A percentile compares a stretch with the other conserved stretches of the same genome.
Conservation (phyloP, 306 rosid species). For the Rubus idaeus region DNA sequence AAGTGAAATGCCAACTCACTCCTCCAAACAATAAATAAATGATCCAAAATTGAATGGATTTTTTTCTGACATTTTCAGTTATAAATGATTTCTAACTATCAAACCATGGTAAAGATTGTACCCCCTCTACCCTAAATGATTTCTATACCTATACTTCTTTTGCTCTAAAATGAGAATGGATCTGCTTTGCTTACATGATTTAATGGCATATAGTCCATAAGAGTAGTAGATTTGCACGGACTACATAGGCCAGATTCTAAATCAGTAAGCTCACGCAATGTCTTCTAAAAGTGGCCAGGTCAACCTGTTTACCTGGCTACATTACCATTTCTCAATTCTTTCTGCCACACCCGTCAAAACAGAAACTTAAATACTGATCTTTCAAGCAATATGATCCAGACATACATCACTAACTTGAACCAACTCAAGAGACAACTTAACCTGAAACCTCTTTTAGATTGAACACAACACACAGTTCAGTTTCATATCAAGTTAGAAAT, state of each 20-base stretch:
- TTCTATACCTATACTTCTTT: not conserved
- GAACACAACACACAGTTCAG: not conserved
- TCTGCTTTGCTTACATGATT: not conserved
- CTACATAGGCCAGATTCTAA: not conserved
- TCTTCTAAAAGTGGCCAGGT: not conserved
- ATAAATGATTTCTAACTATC: not conserved
- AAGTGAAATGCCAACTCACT: not conserved
- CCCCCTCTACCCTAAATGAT: not conserved
- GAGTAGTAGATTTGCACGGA: not conserved
- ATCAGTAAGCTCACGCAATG: not conserved
- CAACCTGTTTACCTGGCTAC: not conserved
- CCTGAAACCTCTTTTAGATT: not conserved
- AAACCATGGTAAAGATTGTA: not conserved
- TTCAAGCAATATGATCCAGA: not conserved
- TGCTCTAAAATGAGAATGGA: not conserved
- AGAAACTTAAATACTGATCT: not conserved
- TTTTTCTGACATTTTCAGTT: not conserved
- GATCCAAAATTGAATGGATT: not conserved
- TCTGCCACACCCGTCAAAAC: not conserved
- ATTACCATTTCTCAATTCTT: not conserved
- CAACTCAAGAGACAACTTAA: not conserved
- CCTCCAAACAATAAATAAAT: not conserved
- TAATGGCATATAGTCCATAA: not conserved
- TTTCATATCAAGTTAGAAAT: not conserved
- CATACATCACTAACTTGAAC: not conserved